Base-by-base conservation (phyloP, 495 filamentous ascomycete species). In the Aspergillus cristatus region DNA sequence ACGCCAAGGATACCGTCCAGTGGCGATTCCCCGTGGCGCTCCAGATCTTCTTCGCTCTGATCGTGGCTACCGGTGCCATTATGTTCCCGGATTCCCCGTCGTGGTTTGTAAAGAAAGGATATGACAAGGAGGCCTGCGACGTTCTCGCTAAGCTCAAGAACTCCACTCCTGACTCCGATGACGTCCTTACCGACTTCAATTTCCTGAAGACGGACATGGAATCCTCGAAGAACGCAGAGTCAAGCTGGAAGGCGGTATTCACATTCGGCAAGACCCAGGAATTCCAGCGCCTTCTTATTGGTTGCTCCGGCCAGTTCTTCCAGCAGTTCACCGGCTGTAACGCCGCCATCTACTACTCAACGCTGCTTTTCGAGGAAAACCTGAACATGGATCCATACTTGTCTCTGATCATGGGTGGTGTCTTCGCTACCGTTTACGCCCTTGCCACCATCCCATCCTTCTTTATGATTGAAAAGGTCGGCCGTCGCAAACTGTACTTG, bases 281-380 rank as follows among this genome's bases (percentile, higher is more conserved):
- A 16, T 42, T 55, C 35, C 45, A 42, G 4, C 48, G 53, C 22
- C 53, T 55, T 43, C 28, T 59, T 26, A 46, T 63, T 25, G 54
- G 51, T 30, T 50, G 50, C 8, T 71, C 67, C 17, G 69, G 71
- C 3, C 82, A 86, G 58, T 65, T 86, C 41, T 78, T 86, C 65
- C 82, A 86, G 54, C 82, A 87, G 45, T 60, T 84, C 29, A 72
- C 72, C 34, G 54, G 54, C 12, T 81, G 78, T 57, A 86, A 86
- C 45, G 80, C 79, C 2, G 77, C 83, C 44, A 84, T 83, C 43
- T 87, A 87, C 63, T 86, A 79, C 54, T 79, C 81, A 47, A 78
- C 81, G 0, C 72, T 84, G 18, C 67, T 86, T 6, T 82, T 83
- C 54, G 54, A 84, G 48, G 54, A 63, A 0, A 76, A 72, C 2